These are phyloP conservation scores for Passalora sequoiae DNA, from an alignment of 2,329 filamentous ascomycete genomes.

Conservation along the genomic window DNA sequence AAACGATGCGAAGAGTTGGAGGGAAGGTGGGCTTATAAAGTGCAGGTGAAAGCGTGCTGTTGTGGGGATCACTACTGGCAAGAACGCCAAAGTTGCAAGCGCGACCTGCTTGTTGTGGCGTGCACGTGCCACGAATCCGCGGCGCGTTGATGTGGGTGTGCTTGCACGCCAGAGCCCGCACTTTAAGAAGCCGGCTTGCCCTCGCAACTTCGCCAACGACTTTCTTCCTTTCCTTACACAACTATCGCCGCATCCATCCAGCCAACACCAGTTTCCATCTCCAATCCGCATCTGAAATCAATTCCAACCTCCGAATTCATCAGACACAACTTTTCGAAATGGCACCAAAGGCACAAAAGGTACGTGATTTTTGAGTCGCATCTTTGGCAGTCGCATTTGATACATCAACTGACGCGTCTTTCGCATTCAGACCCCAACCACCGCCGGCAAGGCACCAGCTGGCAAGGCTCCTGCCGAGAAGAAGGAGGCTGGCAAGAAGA, in stretches of 20 bases:
- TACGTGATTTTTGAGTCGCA: slow-evolving; percentile 12
- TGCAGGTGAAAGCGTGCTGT: slow-evolving; percentile 11
- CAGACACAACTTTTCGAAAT: slow-evolving; percentile 57
- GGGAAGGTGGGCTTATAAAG: slow-evolving; percentile 17
- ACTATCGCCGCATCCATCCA: slow-evolving; percentile 31
- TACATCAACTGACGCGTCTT: slow-evolving; percentile 21
- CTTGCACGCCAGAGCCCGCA: slow-evolving; percentile 11
- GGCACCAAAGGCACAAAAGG: slow-evolving; percentile 94
- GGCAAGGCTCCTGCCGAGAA: slow-evolving; percentile 85
- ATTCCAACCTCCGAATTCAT: slow-evolving; percentile 27
- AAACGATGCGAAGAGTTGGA: slow-evolving; percentile 10
- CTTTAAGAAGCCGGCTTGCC: slow-evolving; percentile 17
- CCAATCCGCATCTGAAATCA: slow-evolving; percentile 29
- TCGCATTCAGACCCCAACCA: slow-evolving; percentile 69
- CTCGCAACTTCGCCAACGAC: slow-evolving; percentile 17
- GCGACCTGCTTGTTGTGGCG: neutral
- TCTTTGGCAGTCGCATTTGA: slow-evolving; percentile 10
- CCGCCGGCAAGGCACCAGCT: slow-evolving; percentile 85
- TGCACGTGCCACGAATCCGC: slow-evolving; percentile 11
- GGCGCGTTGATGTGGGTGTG: slow-evolving; percentile 9
- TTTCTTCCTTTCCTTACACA: slow-evolving; percentile 36
- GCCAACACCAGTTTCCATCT: slow-evolving; percentile 30
- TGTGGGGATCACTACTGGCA: slow-evolving; percentile 13
- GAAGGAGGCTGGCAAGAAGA: slow-evolving; percentile 99
- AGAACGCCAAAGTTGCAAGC: no score